Evolutionary conservation across 441 rosid genomes (phyloP), one percentile per base, ranked within the genome.

Genomic region (Kokia cookei): DNA sequence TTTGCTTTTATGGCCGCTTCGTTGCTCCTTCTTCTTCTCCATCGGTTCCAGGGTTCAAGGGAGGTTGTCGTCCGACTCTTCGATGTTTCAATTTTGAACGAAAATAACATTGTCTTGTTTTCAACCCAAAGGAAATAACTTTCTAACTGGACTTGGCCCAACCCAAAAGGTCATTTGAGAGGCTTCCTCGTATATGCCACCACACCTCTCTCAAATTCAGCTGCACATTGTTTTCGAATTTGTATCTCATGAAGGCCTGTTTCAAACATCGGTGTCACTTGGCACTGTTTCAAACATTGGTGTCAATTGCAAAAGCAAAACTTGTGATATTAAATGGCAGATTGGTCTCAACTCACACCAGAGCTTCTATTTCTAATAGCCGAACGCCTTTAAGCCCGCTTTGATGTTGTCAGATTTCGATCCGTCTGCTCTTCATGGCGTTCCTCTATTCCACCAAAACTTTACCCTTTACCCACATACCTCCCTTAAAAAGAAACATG

Each of bases 361-460:
- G 82, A 83, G 45, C 75, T 83, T 51, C 77, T 83, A 22, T 7
- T 35, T 50, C 65, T 7, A 55, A 79, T 85, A 75, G 76, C 76
- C 51, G 27, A 78, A n/a, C n/a, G 66, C 74, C 76, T 85, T 7
- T 73, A 61, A 59, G 50, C 76, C 35, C 79, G 64, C 26, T 79
- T 80, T 26, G 81, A 81, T 75, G 27, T 79, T 32, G 61, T 79
- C 50, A 76, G 80, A 10, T 83, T 79, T 57, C 79, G 81, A 29
- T 85, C 83, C 3, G 85, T 85, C 66, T 83, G 86, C 65, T 76
- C 82, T 19, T 67, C 64, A 26, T 85, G 88, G 85, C 73, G 85
- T n/a, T 75, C 81, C 43, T 76, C 80, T 2, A 47, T 60, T 26
- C 65, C 76, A 22, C 61, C 73, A 26, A 76, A 57, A 35, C 17